phyloP scores from a whole-genome alignment of 352 stramenopile species.

The Phytophthora rubi region DNA sequence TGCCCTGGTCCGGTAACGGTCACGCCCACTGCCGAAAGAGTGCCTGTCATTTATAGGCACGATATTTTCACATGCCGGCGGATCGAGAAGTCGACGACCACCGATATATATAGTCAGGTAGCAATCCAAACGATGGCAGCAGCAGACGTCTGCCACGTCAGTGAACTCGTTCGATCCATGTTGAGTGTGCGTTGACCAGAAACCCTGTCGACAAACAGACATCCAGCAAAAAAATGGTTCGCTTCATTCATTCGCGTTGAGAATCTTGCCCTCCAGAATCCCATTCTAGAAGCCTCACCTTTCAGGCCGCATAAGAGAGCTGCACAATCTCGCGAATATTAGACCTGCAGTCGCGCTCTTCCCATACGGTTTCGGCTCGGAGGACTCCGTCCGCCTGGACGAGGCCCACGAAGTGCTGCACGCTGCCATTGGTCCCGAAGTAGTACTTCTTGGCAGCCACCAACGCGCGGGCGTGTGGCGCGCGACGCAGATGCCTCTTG shows the following conservation, averaged over 20 bases:
- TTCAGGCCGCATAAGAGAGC: slow-evolving; percentile 41
- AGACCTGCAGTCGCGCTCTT: slow-evolving; percentile 72
- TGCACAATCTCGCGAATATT: slow-evolving; percentile 87
- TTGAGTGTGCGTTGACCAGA: slow-evolving; percentile 29
- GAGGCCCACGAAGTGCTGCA: slow-evolving; percentile 83
- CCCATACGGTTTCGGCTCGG: slow-evolving; percentile 65
- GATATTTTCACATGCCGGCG: slow-evolving; percentile 14
- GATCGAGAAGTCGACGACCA: slow-evolving; percentile 1
- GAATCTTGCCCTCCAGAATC: slow-evolving; percentile 1
- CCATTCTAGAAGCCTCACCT: slow-evolving; percentile 5
- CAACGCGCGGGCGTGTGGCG: slow-evolving; percentile 53
- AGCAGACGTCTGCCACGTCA: slow-evolving; percentile 16
- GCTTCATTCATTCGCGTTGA: slow-evolving; percentile 10
- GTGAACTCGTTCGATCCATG: slow-evolving; percentile 7
- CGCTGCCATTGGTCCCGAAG: slow-evolving; percentile 85
- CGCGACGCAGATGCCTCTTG: slow-evolving; percentile 66
- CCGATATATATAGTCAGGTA: slow-evolving; percentile 32
- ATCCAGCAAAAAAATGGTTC: slow-evolving; percentile 1
- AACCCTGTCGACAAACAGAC: slow-evolving; percentile 4
- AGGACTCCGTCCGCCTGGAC: slow-evolving; percentile 58
- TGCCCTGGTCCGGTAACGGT: slow-evolving; percentile 20
- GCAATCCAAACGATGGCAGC: slow-evolving; percentile 5
- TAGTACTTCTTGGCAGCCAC: slow-evolving; percentile 90
- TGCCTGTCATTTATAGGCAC: slow-evolving; percentile 23
- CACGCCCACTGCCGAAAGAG: slow-evolving; percentile 3